phyloP scores from a whole-genome alignment of 164 flowering plant genomes.

The Pachysandra terminalis region DNA sequence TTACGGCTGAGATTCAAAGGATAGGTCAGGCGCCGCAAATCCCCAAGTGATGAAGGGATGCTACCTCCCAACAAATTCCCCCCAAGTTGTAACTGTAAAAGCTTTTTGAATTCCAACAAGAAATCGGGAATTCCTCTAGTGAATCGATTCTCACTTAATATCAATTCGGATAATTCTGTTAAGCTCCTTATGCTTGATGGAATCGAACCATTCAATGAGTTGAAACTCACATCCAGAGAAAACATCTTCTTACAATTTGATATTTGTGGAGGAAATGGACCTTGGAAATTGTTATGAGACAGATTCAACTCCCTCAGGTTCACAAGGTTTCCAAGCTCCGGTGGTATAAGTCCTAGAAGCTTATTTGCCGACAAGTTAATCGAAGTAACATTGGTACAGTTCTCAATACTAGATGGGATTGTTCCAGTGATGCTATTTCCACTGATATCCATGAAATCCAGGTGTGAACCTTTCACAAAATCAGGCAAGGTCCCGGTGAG shows the following conservation, averaged over 20 bases:
- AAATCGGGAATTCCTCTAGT: constrained; percentile 44
- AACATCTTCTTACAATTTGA: constrained; percentile 32
- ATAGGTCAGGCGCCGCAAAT: constrained; percentile 25
- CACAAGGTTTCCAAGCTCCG: constrained; percentile 35
- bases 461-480: constrained; percentile 22
- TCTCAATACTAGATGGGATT: constrained; percentile 49
- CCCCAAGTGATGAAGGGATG: constrained; percentile 39
- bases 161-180: constrained; percentile 27
- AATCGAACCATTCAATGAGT: constrained; percentile 43
- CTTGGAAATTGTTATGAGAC: constrained; percentile 38
- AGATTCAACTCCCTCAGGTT: constrained; percentile 30
- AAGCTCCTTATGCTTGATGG: constrained; percentile 35
- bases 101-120: constrained; percentile 28
- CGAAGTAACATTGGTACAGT: constrained; percentile 31
- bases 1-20: constrained; percentile 45
- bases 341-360: constrained; percentile 42
- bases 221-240: constrained; percentile 39
- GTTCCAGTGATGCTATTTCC: constrained; percentile 34
- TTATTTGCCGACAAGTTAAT: constrained; percentile 41
- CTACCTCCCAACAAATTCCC: constrained; percentile 43
- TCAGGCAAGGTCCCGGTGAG: constrained; percentile 41
- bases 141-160: constrained; percentile 43
- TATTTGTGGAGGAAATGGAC: constrained; percentile 41
- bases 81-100: constrained; percentile 44
- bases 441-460: constrained; percentile 33